These are phyloP conservation scores for Syncephalastrum monosporum DNA, from an alignment of 371 early-diverging fungal species.

Conservation along the genomic window DNA sequence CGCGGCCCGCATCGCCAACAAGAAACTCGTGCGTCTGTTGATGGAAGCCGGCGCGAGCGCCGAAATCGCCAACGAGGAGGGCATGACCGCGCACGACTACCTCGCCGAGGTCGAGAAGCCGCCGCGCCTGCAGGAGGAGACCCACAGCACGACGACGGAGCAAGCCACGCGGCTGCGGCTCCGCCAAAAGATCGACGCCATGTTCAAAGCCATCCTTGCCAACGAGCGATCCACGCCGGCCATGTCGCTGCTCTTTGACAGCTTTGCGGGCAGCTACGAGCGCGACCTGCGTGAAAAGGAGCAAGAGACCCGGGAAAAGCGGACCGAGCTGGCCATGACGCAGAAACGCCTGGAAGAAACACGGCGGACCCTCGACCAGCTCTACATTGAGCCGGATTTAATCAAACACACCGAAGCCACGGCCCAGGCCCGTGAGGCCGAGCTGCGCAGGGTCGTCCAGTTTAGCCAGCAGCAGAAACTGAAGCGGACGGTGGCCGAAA, in stretches of 20 bases:
- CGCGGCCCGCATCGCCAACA: conserved; percentile 79
- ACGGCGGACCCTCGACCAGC: conserved; percentile 12
- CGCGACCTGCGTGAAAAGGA: conserved; percentile 24
- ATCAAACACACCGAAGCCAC: conserved; percentile 3
- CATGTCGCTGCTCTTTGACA: conserved; percentile 14
- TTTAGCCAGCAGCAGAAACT: conserved; percentile 18
- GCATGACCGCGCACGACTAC: conserved; percentile 66
- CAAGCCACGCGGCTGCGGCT: conserved; percentile 16
- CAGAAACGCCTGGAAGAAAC: conserved; percentile 24
- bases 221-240: conserved; percentile 14
- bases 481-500: background rate
- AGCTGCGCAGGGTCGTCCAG: conserved; percentile 16
- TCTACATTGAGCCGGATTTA: conserved; percentile 6
- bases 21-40: conserved; percentile 69
- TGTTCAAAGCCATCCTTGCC: conserved; percentile 11
- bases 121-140: conserved; percentile 7
- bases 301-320: conserved; percentile 27
- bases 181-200: conserved; percentile 14
- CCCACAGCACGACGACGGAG: conserved; percentile 3
- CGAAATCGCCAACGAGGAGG: conserved; percentile 74
- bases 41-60: conserved; percentile 82
- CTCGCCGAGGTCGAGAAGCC: conserved; percentile 40
- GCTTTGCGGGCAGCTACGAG: conserved; percentile 18
- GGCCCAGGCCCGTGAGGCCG: conserved; percentile 7
- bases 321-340: conserved; percentile 22